phyloP scores from a whole-genome alignment of 345 rosid genomes.

The Garcia nutans region DNA sequence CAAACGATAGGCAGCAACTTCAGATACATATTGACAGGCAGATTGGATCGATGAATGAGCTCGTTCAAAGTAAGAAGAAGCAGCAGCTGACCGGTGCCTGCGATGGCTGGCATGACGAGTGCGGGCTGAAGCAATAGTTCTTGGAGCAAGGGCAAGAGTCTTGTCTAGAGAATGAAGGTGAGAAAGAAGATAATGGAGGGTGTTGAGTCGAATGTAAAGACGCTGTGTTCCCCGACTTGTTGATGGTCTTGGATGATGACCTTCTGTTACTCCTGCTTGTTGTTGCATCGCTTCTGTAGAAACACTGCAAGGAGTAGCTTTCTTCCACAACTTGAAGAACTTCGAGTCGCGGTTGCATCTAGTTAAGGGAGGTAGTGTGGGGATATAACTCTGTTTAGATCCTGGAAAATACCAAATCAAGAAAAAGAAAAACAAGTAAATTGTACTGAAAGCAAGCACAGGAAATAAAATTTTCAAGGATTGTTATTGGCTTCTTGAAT shows the following conservation, averaged over 20 bases:
- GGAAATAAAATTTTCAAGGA: neutral
- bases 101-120: slow-evolving; percentile 18
- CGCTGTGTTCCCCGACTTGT: slow-evolving; percentile 95
- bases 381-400: slow-evolving; percentile 77
- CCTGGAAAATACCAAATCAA: slow-evolving; percentile 38
- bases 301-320: slow-evolving; percentile 61
- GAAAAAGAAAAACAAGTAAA: neutral
- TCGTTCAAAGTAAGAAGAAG: slow-evolving; percentile 59
- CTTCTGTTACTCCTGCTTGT: slow-evolving; percentile 26
- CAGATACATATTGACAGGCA: slow-evolving; percentile 82
- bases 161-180: slow-evolving; percentile 83
- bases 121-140: slow-evolving; percentile 24
- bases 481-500: too few relatives aligned
- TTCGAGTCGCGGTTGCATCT: slow-evolving; percentile 75
- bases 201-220: slow-evolving; percentile 80
- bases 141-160: slow-evolving; percentile 66
- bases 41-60: slow-evolving; percentile 56
- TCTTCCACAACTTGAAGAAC: slow-evolving; percentile 68
- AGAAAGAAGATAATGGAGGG: slow-evolving; percentile 67
- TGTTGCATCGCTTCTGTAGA: slow-evolving; percentile 31
- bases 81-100: slow-evolving; percentile 27
- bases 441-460: neutral
- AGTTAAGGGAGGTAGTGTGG: slow-evolving; percentile 78
- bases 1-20: slow-evolving; percentile 82
- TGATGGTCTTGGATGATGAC: slow-evolving; percentile 73